Conservation (phyloP, 2,329 filamentous ascomycete genomes). For the Aspergillus neotritici region DNA sequence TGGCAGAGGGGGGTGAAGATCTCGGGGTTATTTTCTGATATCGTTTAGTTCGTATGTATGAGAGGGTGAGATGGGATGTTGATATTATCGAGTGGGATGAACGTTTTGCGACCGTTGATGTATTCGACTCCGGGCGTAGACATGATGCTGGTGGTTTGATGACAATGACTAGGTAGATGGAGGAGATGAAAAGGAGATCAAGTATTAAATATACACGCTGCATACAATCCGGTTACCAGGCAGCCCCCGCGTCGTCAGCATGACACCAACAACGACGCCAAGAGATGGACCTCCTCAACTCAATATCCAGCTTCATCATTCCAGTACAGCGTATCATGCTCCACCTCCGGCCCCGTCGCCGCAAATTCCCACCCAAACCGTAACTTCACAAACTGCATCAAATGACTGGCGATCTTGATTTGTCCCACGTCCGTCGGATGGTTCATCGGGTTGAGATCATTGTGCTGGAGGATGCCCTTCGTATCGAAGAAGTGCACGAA, state of each 20-base stretch:
- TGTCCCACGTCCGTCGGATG: constrained; percentile 59
- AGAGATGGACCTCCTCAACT: not conserved
- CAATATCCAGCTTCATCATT: constrained; percentile 47
- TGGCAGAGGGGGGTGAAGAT: constrained; percentile 48
- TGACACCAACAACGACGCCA: too few species aligned
- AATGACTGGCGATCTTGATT: constrained; percentile 56
- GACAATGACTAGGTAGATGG: too few species aligned
- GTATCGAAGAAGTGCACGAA: constrained; percentile 60
- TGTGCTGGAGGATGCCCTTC: constrained; percentile 56
- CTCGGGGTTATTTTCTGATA: constrained; percentile 51
- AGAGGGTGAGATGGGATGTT: not conserved
- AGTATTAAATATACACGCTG: too few species aligned
- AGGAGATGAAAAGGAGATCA: too few species aligned
- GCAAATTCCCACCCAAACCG: constrained; percentile 54
- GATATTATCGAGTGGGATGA: constrained; percentile 27
- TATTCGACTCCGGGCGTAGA: constrained; percentile 11
- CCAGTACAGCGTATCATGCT: constrained; percentile 49
- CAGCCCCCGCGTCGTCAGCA: too few species aligned
- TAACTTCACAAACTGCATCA: constrained; percentile 53
- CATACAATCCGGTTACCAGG: too few species aligned
- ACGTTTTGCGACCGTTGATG: constrained; percentile 28
- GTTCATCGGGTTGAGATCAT: constrained; percentile 54
- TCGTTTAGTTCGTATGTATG: constrained; percentile 10
- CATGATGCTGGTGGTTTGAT: constrained; percentile 1
- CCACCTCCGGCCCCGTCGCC: constrained; percentile 49